Conservation (phyloP, 2,329 filamentous ascomycete species). For the Aspergillus neotritici region DNA sequence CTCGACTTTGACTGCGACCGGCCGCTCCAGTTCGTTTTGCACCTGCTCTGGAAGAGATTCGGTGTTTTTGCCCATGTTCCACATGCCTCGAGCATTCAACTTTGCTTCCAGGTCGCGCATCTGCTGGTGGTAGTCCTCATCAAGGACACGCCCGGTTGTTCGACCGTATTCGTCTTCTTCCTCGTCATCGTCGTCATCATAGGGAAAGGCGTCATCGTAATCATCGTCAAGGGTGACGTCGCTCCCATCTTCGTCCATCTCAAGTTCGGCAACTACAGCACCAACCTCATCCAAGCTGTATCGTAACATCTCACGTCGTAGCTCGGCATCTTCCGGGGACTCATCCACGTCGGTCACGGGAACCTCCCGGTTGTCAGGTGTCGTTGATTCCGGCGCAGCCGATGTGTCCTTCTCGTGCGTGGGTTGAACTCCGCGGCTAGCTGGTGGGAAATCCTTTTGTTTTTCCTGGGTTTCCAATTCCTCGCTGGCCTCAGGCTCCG, state of each 20-base stretch:
- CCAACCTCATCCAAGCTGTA: conserved; percentile 87
- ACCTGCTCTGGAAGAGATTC: conserved; percentile 30
- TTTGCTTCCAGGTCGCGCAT: conserved; percentile 83
- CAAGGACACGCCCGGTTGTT: conserved; percentile 60
- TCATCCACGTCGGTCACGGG: conserved; percentile 68
- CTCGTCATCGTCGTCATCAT: conserved; percentile 50
- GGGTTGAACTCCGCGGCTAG: too few species aligned
- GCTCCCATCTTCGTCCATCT: conserved; percentile 63
- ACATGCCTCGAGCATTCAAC: conserved; percentile 55
- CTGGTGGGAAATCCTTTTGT: conserved; percentile 1
- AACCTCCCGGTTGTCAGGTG: conserved; percentile 18
- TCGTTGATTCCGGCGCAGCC: conserved; percentile 15
- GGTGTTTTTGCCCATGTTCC: conserved; percentile 52
- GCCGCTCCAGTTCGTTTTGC: conserved; percentile 25
- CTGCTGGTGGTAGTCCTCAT: conserved; percentile 67
- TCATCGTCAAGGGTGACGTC: conserved; percentile 50
- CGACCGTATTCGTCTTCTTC: conserved; percentile 73
- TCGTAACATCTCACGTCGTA: conserved; percentile 82
- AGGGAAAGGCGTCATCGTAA: conserved; percentile 49
- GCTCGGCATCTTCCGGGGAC: conserved; percentile 67
- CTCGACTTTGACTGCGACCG: conserved; percentile 21
- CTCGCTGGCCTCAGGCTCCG: conserved; percentile 6
- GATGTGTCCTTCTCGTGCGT: conserved; percentile 1
- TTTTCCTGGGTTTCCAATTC: neutral
- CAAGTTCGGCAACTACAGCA: conserved; percentile 84